These are phyloP conservation scores for Filobasidium floriforme DNA, from an alignment of 768 basidiomycete genomes.

Conservation along the genomic window DNA sequence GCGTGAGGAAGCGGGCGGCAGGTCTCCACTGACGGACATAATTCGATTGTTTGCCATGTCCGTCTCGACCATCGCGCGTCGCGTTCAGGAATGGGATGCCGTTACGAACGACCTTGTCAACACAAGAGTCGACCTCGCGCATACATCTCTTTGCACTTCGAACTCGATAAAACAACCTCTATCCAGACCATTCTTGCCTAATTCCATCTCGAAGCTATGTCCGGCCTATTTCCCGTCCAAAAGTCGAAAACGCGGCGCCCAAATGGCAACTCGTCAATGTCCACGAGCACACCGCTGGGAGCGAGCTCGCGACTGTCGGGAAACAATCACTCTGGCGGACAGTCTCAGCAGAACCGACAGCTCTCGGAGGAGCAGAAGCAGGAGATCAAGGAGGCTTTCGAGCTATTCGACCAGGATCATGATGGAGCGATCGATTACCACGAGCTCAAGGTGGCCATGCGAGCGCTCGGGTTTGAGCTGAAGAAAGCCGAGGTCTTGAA, in stretches of 20 bases:
- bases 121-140: too few species aligned
- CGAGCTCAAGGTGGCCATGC: constrained; percentile 97
- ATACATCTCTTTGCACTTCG: too few species aligned
- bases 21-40: too few species aligned
- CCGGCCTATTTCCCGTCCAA: constrained; percentile 11
- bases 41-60: too few species aligned
- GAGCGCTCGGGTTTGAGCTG: constrained; percentile 92
- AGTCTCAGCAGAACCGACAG: constrained; percentile 23
- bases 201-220: background rate
- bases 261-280: constrained; percentile 13
- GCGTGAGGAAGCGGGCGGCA: too few species aligned
- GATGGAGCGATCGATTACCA: constrained; percentile 95
- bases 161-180: too few species aligned
- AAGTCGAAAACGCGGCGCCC: constrained; percentile 19
- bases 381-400: constrained; percentile 97
- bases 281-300: constrained; percentile 11
- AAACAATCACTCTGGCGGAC: constrained; percentile 12
- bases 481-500: constrained; percentile 98
- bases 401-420: constrained; percentile 98
- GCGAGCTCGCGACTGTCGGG: constrained; percentile 17
- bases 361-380: constrained; percentile 56
- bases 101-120: too few species aligned
- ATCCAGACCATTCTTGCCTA: too few species aligned
- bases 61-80: too few species aligned
- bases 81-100: too few species aligned